Percentiles rank a stretch among this genome's conserved stretches.
Evolutionary conservation across 441 rosid genomes (phyloP).

Genomic region (Lepidium campestre): DNA sequence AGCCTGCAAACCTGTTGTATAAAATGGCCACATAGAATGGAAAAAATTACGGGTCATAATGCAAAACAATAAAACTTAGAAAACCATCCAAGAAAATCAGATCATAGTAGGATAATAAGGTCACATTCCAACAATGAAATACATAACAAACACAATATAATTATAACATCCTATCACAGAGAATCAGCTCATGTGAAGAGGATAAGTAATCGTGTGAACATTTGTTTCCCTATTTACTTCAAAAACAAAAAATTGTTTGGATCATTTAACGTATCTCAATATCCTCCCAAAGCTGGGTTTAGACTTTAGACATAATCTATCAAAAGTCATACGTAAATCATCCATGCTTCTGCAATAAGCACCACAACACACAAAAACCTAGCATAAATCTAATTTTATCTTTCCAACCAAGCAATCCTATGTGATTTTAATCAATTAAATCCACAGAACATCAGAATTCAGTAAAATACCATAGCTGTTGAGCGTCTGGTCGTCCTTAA

Average conservation of each 20-base stretch:
- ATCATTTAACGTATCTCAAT: neutral
- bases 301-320: neutral
- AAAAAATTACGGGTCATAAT: neutral
- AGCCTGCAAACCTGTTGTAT: constrained; percentile 56
- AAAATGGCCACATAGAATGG: constrained; percentile 2
- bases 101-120: neutral
- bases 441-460: neutral
- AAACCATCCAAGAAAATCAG: neutral
- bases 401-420: neutral
- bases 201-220: neutral
- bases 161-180: neutral
- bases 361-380: neutral
- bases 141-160: neutral
- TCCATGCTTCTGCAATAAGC: neutral
- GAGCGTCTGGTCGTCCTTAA: constrained; percentile 64
- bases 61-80: neutral
- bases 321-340: neutral
- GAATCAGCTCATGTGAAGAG: neutral
- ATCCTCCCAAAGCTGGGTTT: neutral
- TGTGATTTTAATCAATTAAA: neutral
- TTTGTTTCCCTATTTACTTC: neutral
- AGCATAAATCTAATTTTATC: neutral
- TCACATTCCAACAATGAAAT: neutral
- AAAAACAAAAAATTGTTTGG: neutral
- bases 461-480: constrained; percentile 45